phyloP scores from a whole-genome alignment of 768 basidiomycete genomes.

The Termitomyces sp. region DNA sequence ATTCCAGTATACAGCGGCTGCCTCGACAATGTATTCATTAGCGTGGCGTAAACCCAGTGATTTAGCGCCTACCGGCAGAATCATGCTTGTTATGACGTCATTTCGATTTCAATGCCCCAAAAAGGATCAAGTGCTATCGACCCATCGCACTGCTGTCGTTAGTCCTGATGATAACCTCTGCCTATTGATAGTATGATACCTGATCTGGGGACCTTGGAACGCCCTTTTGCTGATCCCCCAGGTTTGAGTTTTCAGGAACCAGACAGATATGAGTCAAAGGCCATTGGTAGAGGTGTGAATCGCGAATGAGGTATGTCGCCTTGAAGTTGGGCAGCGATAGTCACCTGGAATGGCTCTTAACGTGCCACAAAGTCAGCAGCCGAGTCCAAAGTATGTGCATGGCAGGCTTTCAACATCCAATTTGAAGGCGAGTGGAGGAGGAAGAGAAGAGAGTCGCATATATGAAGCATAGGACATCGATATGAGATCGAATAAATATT shows the following conservation, averaged over 20 bases:
- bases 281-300: neutral
- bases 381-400: neutral
- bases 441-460: neutral
- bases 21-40: neutral
- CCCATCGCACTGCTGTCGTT: neutral
- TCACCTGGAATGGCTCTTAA: neutral
- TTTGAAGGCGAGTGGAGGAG: neutral
- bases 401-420: neutral
- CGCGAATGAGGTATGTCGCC: neutral
- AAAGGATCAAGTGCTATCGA: neutral
- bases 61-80: neutral
- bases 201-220: neutral
- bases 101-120: neutral
- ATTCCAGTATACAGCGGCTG: neutral
- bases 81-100: slow-evolving; percentile 1
- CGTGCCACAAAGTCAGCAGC: neutral
- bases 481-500: neutral
- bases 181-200: neutral
- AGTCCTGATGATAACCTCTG: neutral
- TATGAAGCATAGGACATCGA: neutral
- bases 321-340: neutral
- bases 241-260: neutral
- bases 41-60: slow-evolving; percentile 1
- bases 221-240: neutral
- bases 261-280: neutral